A percentile compares a stretch with the other conserved stretches of the same genome.
These are phyloP conservation scores for Punctularia strigosozonata DNA, from an alignment of 768 basidiomycete species.

Conservation along the genomic window DNA sequence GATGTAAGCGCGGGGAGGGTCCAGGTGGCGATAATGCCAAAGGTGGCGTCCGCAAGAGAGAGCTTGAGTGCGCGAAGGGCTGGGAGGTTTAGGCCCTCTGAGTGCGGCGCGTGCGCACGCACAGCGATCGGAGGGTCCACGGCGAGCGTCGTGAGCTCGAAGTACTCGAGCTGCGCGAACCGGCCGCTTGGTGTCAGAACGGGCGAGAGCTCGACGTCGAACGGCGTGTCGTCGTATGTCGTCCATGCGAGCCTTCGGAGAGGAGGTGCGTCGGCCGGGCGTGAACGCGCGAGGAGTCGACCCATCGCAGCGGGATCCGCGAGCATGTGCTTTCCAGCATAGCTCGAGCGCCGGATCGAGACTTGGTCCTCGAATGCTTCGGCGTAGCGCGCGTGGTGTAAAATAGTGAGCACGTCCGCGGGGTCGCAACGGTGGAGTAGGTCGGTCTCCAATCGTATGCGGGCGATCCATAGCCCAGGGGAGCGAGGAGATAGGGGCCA, in stretches of 20 bases:
- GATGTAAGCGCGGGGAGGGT: constrained; percentile 49
- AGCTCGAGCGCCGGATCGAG: constrained; percentile 47
- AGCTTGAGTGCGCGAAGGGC: constrained; percentile 57
- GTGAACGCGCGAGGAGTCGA: constrained; percentile 44
- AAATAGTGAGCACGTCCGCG: constrained; percentile 52
- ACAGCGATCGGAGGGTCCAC: constrained; percentile 8
- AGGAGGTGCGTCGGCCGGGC: constrained; percentile 36
- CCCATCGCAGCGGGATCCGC: constrained; percentile 34
- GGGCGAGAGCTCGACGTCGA: constrained; percentile 43
- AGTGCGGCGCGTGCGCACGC: constrained; percentile 8
- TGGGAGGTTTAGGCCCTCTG: constrained; percentile 35
- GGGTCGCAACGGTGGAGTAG: constrained; percentile 54
- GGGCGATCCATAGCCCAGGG: constrained; percentile 46
- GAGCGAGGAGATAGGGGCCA: too few species aligned
- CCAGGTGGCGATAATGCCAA: constrained; percentile 56
- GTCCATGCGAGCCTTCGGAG: constrained; percentile 59
- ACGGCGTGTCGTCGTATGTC: constrained; percentile 54
- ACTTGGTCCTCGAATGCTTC: constrained; percentile 53
- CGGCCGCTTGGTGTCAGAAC: constrained; percentile 38
- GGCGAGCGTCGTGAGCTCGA: constrained; percentile 44
- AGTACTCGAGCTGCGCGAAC: constrained; percentile 46
- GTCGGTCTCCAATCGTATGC: constrained; percentile 62
- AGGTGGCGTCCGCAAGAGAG: constrained; percentile 61
- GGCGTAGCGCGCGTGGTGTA: constrained; percentile 51
- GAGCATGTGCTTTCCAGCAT: constrained; percentile 30